Evolutionary conservation across 2,329 filamentous ascomycete genomes (phyloP).

Genomic region (Bertia moriformis): DNA sequence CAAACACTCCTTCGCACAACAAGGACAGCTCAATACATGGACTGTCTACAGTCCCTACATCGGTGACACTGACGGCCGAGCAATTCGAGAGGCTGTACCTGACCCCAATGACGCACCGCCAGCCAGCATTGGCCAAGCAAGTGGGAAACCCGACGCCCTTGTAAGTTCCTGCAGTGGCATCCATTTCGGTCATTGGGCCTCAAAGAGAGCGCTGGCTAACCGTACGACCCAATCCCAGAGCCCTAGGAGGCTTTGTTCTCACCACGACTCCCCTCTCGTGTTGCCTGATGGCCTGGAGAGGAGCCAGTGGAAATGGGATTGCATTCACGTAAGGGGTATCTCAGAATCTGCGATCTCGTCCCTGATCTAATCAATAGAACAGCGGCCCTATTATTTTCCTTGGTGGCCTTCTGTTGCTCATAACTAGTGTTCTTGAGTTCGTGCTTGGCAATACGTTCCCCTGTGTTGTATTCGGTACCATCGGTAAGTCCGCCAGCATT

Average conservation of each 20-base stretch:
- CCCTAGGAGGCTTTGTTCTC: constrained; percentile 1
- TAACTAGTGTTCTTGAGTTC: background rate
- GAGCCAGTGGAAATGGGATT: background rate
- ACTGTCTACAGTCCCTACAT: background rate
- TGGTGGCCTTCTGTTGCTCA: background rate
- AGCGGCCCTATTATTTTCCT: constrained; percentile 1
- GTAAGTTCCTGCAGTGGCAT: background rate
- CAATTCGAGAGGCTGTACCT: constrained; percentile 1
- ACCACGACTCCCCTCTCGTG: background rate
- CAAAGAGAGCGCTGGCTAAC: background rate
- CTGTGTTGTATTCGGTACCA: constrained; percentile 1
- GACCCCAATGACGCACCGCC: background rate
- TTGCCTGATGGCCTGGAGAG: constrained; percentile 1
- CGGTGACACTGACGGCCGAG: background rate
- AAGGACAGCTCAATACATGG: no score
- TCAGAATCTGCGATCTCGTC: no score
- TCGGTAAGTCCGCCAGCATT: background rate
- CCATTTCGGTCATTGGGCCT: background rate
- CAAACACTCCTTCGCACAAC: no score
- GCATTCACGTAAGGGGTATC: constrained; percentile 1
- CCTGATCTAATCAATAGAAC: no score
- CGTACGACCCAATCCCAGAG: background rate
- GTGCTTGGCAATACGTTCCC: constrained; percentile 1
- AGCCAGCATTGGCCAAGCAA: background rate
- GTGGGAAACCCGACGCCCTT: background rate